phyloP scores from a whole-genome alignment of 441 rosid genomes.

The Jatropha multifida region DNA sequence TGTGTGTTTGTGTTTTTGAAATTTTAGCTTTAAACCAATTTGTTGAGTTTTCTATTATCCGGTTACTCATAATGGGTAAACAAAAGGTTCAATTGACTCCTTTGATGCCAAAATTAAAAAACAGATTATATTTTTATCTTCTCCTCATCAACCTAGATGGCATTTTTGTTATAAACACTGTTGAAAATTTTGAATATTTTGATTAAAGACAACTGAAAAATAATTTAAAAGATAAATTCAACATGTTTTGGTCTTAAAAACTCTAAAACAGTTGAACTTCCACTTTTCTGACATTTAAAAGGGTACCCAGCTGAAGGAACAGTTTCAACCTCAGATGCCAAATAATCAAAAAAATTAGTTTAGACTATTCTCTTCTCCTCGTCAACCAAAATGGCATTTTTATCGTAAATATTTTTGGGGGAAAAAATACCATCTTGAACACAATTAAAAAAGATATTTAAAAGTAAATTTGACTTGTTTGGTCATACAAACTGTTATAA shows the following conservation, averaged over 20 bases:
- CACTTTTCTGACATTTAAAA: background rate
- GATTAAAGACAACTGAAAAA: background rate
- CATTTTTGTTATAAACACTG: background rate
- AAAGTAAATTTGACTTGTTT: no score
- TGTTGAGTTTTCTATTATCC: slow-evolving; percentile 14
- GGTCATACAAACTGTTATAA: no score
- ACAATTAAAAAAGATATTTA: no score
- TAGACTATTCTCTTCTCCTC: no score
- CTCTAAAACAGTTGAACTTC: background rate
- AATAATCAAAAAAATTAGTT: background rate
- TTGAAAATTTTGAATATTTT: background rate
- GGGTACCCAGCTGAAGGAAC: background rate
- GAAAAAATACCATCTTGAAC: no score
- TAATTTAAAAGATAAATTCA: background rate
- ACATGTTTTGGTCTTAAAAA: background rate
- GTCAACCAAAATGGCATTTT: no score
- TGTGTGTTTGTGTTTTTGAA: slow-evolving; percentile 1
- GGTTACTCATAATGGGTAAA: background rate
- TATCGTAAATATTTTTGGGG: no score
- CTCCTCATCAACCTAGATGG: background rate
- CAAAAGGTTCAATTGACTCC: background rate
- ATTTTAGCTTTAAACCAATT: slow-evolving; percentile 14
- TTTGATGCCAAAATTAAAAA: background rate
- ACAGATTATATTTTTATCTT: background rate
- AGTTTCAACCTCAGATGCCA: background rate